A percentile compares a stretch with the other conserved stretches of the same genome.
phyloP scores from a whole-genome alignment of 805 yeast species.

The Ogataea nakhonphanomensis region DNA sequence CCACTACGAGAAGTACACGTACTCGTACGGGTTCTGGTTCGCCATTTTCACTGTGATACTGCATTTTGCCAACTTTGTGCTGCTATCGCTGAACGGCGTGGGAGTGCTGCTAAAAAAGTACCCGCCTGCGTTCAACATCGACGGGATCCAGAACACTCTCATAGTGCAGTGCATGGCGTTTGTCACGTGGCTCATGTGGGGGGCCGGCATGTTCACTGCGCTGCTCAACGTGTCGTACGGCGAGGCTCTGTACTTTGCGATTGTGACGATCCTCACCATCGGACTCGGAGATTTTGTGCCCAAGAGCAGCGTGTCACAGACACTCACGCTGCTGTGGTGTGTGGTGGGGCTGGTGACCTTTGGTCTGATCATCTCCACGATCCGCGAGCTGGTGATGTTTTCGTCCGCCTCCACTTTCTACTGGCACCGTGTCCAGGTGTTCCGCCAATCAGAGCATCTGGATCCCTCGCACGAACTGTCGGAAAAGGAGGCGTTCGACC shows the following conservation, averaged over 20 bases:
- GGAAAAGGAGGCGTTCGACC: slow-evolving; percentile 48
- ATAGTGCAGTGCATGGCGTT: slow-evolving; percentile 68
- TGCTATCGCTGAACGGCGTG: slow-evolving; percentile 53
- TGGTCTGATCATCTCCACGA: slow-evolving; percentile 71
- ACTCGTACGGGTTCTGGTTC: slow-evolving; percentile 74
- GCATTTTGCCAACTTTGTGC: slow-evolving; percentile 54
- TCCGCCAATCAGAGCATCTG: slow-evolving; percentile 37
- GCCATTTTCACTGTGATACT: slow-evolving; percentile 63
- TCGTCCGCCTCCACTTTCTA: slow-evolving; percentile 60
- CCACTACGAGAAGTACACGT: slow-evolving; percentile 17
- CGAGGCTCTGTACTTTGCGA: slow-evolving; percentile 67
- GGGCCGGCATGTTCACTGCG: slow-evolving; percentile 55
- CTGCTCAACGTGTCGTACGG: slow-evolving; percentile 53
- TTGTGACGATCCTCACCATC: slow-evolving; percentile 70
- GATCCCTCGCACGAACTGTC: slow-evolving; percentile 23
- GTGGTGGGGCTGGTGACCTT: slow-evolving; percentile 66
- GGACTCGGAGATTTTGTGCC: slow-evolving; percentile 81
- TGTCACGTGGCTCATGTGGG: slow-evolving; percentile 68
- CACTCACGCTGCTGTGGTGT: slow-evolving; percentile 59
- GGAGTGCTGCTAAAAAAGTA: slow-evolving; percentile 62
- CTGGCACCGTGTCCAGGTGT: slow-evolving; percentile 60
- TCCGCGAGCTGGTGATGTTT: slow-evolving; percentile 60
- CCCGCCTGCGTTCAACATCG: slow-evolving; percentile 67
- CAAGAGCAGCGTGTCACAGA: slow-evolving; percentile 46
- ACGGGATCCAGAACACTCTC: slow-evolving; percentile 63